These are phyloP conservation scores for Boletales sp. DNA, from an alignment of 768 basidiomycete genomes.

Conservation along the genomic window DNA sequence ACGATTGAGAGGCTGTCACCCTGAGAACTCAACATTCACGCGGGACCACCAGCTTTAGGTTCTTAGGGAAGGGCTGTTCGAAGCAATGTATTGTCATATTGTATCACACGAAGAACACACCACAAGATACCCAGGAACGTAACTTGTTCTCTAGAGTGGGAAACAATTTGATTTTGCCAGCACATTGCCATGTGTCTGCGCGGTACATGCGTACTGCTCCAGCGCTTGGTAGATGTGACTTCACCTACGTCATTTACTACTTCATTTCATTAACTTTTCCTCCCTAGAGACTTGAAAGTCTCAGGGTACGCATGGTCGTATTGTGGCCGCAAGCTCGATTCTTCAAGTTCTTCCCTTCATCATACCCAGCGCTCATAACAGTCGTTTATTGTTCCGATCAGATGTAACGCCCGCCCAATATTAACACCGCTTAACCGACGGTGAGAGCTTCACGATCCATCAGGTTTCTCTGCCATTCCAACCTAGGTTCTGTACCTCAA, in stretches of 20 bases:
- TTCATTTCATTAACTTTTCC: background rate
- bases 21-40: conserved; percentile 29
- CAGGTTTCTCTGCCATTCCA: background rate
- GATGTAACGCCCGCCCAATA: background rate
- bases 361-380: background rate
- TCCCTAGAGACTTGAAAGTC: background rate
- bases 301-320: no score
- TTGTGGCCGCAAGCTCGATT: background rate
- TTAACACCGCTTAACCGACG: conserved; percentile 6
- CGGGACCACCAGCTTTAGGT: background rate
- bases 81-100: background rate
- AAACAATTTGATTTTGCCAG: background rate
- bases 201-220: background rate
- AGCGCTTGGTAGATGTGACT: background rate
- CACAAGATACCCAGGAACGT: conserved; percentile 13
- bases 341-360: background rate
- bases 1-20: conserved; percentile 77
- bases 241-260: background rate
- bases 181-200: background rate
- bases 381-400: background rate
- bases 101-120: background rate
- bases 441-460: background rate
- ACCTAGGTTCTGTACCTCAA: background rate
- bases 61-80: background rate
- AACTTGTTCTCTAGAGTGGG: background rate